Percentiles rank a stretch among this genome's conserved stretches.
phyloP scores from a whole-genome alignment of 306 rosid species.

The Pachyrhizus erosus region DNA sequence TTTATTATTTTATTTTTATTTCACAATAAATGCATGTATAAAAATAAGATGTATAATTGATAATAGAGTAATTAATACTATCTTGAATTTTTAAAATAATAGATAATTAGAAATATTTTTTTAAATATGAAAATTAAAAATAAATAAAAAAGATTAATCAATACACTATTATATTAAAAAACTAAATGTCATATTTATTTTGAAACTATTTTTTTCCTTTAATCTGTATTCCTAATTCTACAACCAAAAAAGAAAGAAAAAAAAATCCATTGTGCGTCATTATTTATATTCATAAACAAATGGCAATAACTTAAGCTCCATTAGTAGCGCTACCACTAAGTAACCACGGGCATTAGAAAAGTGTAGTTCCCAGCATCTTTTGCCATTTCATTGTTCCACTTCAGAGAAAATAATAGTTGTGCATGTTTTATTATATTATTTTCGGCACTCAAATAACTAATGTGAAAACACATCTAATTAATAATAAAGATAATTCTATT shows the following conservation, averaged over 20 bases:
- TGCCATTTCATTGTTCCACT: constrained; percentile 35
- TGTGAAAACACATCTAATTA: background rate
- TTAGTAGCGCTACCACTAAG: constrained; percentile 28
- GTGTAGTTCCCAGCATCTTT: constrained; percentile 16
- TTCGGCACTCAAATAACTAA: background rate
- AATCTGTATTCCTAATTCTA: no score
- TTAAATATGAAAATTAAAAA: no score
- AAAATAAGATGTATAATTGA: no score
- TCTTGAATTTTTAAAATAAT: no score
- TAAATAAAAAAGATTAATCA: no score
- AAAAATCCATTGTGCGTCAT: background rate
- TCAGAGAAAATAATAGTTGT: background rate
- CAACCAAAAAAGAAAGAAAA: background rate
- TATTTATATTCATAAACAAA: background rate
- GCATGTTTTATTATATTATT: constrained; percentile 10
- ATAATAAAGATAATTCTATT: background rate
- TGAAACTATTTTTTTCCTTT: no score
- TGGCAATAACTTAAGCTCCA: constrained; percentile 24
- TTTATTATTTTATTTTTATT: no score
- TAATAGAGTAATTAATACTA: no score
- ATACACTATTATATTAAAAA: no score
- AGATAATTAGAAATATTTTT: no score
- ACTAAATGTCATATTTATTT: no score
- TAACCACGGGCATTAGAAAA: constrained; percentile 28
- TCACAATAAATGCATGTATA: no score